These are phyloP conservation scores for Spathaspora boniae DNA, from an alignment of 805 yeast genomes.

Conservation along the genomic window DNA sequence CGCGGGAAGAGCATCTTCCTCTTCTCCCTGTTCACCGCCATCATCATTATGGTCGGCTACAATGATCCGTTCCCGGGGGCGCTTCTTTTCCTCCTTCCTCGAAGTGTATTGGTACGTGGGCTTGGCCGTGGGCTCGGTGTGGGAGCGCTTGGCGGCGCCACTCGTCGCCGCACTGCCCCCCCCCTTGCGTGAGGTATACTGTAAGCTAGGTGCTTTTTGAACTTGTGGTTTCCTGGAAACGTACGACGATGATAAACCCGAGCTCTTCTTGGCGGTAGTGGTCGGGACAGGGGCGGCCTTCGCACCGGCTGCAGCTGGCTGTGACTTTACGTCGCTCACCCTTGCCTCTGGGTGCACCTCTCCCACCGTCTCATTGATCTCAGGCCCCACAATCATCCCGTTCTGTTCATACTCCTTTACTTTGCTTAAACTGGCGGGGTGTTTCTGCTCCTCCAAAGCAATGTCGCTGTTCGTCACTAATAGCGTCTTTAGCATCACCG, in stretches of 20 bases:
- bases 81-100: slow-evolving; percentile 26
- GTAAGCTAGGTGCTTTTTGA: slow-evolving; percentile 10
- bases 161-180: slow-evolving; percentile 10
- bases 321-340: slow-evolving; percentile 5
- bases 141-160: slow-evolving; percentile 11
- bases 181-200: slow-evolving; percentile 20
- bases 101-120: slow-evolving; percentile 30
- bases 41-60: slow-evolving; percentile 18
- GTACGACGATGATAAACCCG: slow-evolving; percentile 24
- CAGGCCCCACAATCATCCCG: slow-evolving; percentile 35
- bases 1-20: slow-evolving; percentile 6
- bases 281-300: slow-evolving; percentile 11
- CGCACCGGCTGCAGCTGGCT: slow-evolving; percentile 8
- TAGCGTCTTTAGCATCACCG: slow-evolving; percentile 20
- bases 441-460: slow-evolving; percentile 14
- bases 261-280: slow-evolving; percentile 7
- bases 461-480: slow-evolving; percentile 13
- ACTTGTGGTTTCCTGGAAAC: slow-evolving; percentile 23
- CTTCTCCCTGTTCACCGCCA: slow-evolving; percentile 12
- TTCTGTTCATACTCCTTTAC: slow-evolving; percentile 17
- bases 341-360: background rate
- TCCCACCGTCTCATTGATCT: background rate
- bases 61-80: slow-evolving; percentile 35
- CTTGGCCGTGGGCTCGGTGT: slow-evolving; percentile 12
- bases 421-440: slow-evolving; percentile 12